phyloP scores from a whole-genome alignment of 305 asterid species.

The Salvia sclarea region DNA sequence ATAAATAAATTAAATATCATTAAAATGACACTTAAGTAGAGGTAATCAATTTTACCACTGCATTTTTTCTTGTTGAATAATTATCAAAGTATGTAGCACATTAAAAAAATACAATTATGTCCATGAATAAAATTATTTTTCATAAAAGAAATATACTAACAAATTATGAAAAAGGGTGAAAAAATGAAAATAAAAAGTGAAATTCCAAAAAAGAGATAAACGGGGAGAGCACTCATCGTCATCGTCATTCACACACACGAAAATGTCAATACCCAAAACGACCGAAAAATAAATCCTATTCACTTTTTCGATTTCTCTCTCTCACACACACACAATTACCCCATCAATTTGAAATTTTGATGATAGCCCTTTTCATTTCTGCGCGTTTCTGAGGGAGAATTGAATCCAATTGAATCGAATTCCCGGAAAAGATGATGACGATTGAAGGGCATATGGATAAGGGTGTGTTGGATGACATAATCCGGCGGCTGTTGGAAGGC shows the following conservation, averaged over 20 bases:
- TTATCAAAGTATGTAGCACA: too few relatives aligned
- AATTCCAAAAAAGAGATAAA: conserved; percentile 16
- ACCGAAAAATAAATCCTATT: conserved; percentile 10
- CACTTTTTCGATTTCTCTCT: conserved; percentile 13
- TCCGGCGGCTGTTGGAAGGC: conserved; percentile 68
- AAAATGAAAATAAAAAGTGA: not conserved
- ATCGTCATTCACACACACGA: not conserved
- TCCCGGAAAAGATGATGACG: conserved; percentile 49
- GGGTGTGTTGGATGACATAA: conserved; percentile 78
- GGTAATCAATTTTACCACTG: too few relatives aligned
- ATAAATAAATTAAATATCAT: too few relatives aligned
- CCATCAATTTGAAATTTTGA: conserved; percentile 27
- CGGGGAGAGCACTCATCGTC: conserved; percentile 54
- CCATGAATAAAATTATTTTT: too few relatives aligned
- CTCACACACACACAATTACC: too few relatives aligned
- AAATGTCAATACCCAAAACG: conserved; percentile 30
- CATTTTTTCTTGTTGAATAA: too few relatives aligned
- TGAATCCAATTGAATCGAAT: conserved; percentile 4
- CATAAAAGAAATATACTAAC: too few relatives aligned
- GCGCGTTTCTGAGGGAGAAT: not conserved
- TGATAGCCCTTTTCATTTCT: conserved; percentile 14
- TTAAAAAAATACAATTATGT: too few relatives aligned
- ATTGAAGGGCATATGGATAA: conserved; percentile 78
- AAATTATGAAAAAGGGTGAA: not conserved
- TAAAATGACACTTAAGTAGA: too few relatives aligned